These are phyloP conservation scores for Ailanthus altissimus DNA, from an alignment of 345 rosid genomes.

Conservation along the genomic window DNA sequence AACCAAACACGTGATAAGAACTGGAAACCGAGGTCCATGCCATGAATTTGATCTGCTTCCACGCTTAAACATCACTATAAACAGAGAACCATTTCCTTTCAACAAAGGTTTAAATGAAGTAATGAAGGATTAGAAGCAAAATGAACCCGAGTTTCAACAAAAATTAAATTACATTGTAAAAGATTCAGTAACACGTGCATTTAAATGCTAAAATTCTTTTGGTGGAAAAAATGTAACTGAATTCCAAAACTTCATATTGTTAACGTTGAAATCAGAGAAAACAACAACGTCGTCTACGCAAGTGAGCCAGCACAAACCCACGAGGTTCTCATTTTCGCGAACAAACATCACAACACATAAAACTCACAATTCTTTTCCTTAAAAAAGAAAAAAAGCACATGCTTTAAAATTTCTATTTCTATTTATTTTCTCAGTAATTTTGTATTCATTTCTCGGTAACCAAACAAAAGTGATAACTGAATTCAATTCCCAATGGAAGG, in stretches of 20 bases:
- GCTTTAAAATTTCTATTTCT: neutral
- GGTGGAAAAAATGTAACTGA: neutral
- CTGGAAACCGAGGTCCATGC: constrained; percentile 36
- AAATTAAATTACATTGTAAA: neutral
- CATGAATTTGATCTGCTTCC: constrained; percentile 44
- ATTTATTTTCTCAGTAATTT: neutral
- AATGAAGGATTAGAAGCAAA: neutral
- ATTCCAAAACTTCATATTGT: neutral
- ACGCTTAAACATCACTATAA: constrained; percentile 64
- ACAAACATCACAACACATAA: neutral
- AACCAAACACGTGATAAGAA: constrained; percentile 32
- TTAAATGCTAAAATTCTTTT: neutral
- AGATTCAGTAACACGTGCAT: neutral
- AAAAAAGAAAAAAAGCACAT: neutral
- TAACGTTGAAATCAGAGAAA: neutral
- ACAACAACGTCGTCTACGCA: neutral
- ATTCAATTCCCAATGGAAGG: neutral
- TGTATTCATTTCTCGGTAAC: neutral
- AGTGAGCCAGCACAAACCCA: neutral
- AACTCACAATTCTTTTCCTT: neutral
- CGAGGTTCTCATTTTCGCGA: neutral
- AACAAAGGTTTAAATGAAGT: neutral
- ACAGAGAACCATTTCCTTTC: constrained; percentile 5
- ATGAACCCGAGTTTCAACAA: neutral
- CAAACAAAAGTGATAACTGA: neutral